Evolutionary conservation across 2,329 filamentous ascomycete genomes (phyloP), one percentile per base, ranked within the genome.

Genomic region (Botrytis squamosa): DNA sequence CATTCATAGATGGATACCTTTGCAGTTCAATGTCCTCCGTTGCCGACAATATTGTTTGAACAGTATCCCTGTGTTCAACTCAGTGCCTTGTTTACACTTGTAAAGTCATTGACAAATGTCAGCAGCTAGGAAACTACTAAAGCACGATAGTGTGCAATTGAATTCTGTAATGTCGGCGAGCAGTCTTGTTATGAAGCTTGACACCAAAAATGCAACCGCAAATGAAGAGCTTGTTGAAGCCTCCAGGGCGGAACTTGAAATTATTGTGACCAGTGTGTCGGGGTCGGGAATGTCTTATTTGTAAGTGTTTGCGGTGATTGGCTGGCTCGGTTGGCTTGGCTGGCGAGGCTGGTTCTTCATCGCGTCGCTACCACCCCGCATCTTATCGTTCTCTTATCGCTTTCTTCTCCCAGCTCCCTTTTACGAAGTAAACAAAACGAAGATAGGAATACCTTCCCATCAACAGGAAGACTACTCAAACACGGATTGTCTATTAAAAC

Each of bases 341-440:
- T 33, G 33, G 33, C 33, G 2, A 18, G 42, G 42, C 42, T 52
- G 25, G 49, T 25, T 52, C 49, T 52, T 52, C 49, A 52, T 14
- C 25, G 25, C 25, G 2, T 3, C 46, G 22, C 22, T 16, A 57
- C 63, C 52, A 57, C 63, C 63, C 63, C 63, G 42, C 63, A 20
- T n/a, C 63, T 65, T 65, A 46, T 65, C 63, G 63, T 33, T 33
- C 29, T 65, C 29, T 57, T 57, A 57, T 57, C 52, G 52, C n/a
- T 29, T 29, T 57, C 52, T 57, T 6, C 52, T 29, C n/a, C 52
- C 14, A 57, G n/a, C n/a, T 29, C 18, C 42, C 42, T 8, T 33
- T 14, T 16, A 20, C 20, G 14, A 40, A 62, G 12, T 12, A 62
- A 62, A 62, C 59, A 33, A 62, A 62, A 40, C 36, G 22, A 25